Evolutionary conservation across 495 filamentous ascomycete species (phyloP).

Genomic region (Aspergillus wentii): DNA sequence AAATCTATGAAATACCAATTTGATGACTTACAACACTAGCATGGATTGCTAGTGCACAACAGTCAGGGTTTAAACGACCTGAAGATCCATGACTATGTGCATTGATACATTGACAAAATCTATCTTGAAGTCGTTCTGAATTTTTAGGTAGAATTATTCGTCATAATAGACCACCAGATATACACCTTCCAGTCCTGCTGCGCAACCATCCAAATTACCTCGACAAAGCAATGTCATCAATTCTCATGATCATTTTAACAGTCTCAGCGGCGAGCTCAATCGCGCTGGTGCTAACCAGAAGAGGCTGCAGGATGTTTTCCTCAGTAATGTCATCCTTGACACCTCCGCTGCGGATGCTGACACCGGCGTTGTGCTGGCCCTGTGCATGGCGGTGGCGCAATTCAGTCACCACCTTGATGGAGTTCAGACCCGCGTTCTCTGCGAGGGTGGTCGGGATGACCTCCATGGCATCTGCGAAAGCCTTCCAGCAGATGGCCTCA

Average conservation of each 20-base stretch:
- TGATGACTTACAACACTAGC: no score
- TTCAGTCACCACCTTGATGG: conserved; percentile 98
- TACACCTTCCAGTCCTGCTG: conserved; percentile 1
- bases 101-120: not conserved
- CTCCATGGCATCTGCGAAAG: conserved; percentile 96
- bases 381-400: conserved; percentile 87
- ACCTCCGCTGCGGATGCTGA: conserved; percentile 94
- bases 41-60: no score
- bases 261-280: conserved; percentile 97
- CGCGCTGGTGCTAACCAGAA: conserved; percentile 93
- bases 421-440: conserved; percentile 95
- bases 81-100: no score
- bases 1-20: no score
- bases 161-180: conserved; percentile 18
- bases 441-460: conserved; percentile 95
- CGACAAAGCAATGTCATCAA: conserved; percentile 85
- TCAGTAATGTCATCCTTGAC: conserved; percentile 93
- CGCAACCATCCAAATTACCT: conserved; percentile 30
- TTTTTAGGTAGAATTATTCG: conserved; percentile 15
- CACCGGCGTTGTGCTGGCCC: conserved; percentile 92
- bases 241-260: conserved; percentile 97
- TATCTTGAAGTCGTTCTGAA: not conserved
- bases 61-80: no score
- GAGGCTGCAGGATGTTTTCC: conserved; percentile 94
- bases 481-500: conserved; percentile 97